Conservation (phyloP, 164 flowering plant genomes). For the Dillenia suffruticosa region DNA sequence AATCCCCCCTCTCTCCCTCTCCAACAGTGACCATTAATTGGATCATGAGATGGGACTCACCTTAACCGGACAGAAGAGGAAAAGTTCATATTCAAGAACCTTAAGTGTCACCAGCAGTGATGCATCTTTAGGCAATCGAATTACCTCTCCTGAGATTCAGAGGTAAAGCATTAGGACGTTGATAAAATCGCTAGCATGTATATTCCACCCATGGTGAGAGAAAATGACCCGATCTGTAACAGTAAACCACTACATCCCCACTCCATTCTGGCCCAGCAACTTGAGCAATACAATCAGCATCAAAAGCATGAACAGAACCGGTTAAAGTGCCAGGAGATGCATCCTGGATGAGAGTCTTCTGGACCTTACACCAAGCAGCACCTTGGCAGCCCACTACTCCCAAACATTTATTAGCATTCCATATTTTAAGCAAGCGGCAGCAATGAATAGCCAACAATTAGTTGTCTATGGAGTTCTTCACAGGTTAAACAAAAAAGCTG, state of each 20-base stretch:
- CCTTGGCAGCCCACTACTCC: slow-evolving; percentile 99
- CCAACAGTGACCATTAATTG: not conserved
- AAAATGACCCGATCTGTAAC: slow-evolving; percentile 49
- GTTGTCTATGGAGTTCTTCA: not conserved
- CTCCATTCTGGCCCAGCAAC: slow-evolving; percentile 70
- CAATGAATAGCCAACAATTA: too few species aligned
- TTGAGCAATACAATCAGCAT: slow-evolving; percentile 57
- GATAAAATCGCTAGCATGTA: not conserved
- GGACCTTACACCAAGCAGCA: slow-evolving; percentile 89
- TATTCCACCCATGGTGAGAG: not conserved
- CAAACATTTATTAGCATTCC: slow-evolving; percentile 82
- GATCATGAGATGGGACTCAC: slow-evolving; percentile 24
- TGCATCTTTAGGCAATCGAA: slow-evolving; percentile 68
- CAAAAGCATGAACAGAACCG: slow-evolving; percentile 52
- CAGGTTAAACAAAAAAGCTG: not conserved
- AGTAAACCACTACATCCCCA: slow-evolving; percentile 60
- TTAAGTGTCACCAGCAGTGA: slow-evolving; percentile 77
- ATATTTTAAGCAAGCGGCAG: slow-evolving; percentile 83
- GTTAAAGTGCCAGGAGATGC: slow-evolving; percentile 76
- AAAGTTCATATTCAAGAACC: slow-evolving; percentile 77
- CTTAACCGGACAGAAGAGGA: slow-evolving; percentile 80
- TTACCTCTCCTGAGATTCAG: slow-evolving; percentile 51
- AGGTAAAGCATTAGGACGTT: not conserved
- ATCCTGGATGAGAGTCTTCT: slow-evolving; percentile 81
- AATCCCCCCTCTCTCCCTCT: too few species aligned